phyloP scores from a whole-genome alignment of 352 stramenopile species.

The Globisporangium megalacanthum region DNA sequence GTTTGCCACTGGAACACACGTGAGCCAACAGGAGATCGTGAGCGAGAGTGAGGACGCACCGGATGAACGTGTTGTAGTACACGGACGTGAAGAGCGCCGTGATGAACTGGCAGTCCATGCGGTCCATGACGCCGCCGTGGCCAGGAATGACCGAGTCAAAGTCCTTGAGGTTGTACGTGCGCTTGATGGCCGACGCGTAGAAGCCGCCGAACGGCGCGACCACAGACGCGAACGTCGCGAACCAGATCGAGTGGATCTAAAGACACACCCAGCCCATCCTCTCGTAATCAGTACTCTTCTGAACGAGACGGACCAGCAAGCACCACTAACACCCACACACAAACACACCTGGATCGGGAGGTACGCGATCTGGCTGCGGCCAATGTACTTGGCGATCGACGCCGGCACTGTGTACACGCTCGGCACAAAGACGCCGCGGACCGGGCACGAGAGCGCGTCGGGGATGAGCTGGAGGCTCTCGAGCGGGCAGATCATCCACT shows the following conservation, averaged over 20 bases:
- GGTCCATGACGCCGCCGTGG: conserved; percentile 96
- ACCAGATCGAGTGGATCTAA: conserved; percentile 94
- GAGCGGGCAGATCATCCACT: conserved; percentile 93
- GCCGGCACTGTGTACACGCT: conserved; percentile 60
- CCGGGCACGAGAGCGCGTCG: conserved; percentile 59
- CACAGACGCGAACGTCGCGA: conserved; percentile 96
- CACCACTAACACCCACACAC: not conserved
- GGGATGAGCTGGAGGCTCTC: conserved; percentile 77
- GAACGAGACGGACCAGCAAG: too few relatives aligned
- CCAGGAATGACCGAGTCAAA: conserved; percentile 98
- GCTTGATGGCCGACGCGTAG: conserved; percentile 98
- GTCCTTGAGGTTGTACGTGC: conserved; percentile 99
- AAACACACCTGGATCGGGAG: conserved; percentile 72
- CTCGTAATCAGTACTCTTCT: too few relatives aligned
- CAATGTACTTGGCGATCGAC: conserved; percentile 77
- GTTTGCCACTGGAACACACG: too few relatives aligned
- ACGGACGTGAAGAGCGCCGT: conserved; percentile 94
- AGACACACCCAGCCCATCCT: too few relatives aligned
- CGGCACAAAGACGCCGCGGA: conserved; percentile 53
- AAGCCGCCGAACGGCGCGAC: conserved; percentile 99
- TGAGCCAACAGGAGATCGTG: too few relatives aligned
- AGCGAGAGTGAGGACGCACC: conserved; percentile 24
- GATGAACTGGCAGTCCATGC: conserved; percentile 97
- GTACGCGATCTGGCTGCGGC: conserved; percentile 70
- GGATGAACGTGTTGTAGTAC: conserved; percentile 98